Evolutionary conservation across 78 protist genomes (phyloP).

Genomic region (Dictyostelium discoideum): dicty_2.7 NC_007089.4:1990501-1991000

Average conservation of each 20-base stretch:
- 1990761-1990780: neutral
- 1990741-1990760: constrained; percentile 3
- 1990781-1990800: constrained; percentile 17
- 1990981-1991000: constrained; percentile 14
- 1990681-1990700: constrained; percentile 50
- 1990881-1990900: neutral
- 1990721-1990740: neutral
- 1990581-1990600: neutral
- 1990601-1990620: constrained; percentile 50
- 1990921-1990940: constrained; percentile 52
- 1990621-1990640: constrained; percentile 67
- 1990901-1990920: neutral
- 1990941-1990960: neutral
- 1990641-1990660: constrained; percentile 41
- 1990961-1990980: constrained; percentile 39
- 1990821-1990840: neutral
- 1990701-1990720: neutral
- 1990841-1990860: neutral
- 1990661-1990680: constrained; percentile 24
- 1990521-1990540: neutral
- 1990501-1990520: neutral
- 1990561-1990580: neutral
- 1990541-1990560: neutral
- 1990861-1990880: neutral
- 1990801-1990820: neutral